phyloP scores from a whole-genome alignment of 2,329 filamentous ascomycete genomes.

The Zymoseptoria pseudotritici region DNA sequence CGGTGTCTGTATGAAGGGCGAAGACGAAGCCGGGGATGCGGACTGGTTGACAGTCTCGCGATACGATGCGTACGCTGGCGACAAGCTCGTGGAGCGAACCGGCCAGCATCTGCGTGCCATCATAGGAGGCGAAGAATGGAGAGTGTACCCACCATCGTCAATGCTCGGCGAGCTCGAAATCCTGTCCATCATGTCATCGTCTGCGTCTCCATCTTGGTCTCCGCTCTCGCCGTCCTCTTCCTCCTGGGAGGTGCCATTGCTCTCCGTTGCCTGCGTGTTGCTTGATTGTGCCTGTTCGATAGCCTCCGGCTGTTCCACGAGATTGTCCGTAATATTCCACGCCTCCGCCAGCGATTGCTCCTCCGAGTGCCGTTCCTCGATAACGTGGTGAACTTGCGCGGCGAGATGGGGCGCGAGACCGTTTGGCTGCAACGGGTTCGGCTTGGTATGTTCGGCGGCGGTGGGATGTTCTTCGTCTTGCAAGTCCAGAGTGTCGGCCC shows the following conservation, averaged over 20 bases:
- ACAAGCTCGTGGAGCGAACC: constrained; percentile 36
- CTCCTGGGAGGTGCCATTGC: constrained; percentile 20
- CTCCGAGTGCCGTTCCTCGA: constrained; percentile 63
- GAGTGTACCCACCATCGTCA: constrained; percentile 85
- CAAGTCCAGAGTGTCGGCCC: constrained; percentile 83
- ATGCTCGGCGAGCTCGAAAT: constrained; percentile 98
- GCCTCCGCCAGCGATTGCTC: constrained; percentile 59
- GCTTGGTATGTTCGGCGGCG: constrained; percentile 63
- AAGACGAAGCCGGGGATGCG: constrained; percentile 30
- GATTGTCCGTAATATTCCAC: constrained; percentile 36
- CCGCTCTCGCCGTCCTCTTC: constrained; percentile 31
- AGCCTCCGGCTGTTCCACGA: constrained; percentile 36
- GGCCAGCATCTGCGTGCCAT: constrained; percentile 29
- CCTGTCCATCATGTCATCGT: constrained; percentile 94
- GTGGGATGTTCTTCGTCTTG: constrained; percentile 78
- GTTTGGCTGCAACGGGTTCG: constrained; percentile 48
- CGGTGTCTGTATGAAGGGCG: constrained; percentile 38
- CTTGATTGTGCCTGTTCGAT: constrained; percentile 44
- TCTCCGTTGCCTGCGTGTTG: constrained; percentile 42
- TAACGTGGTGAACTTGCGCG: constrained; percentile 71
- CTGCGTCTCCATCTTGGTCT: constrained; percentile 34
- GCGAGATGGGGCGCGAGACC: constrained; percentile 74
- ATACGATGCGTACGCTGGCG: constrained; percentile 28
- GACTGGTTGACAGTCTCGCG: constrained; percentile 30
- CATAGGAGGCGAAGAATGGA: constrained; percentile 20